Conservation (phyloP, 116 monocot species). For the Papilionanthe hybrid region DNA sequence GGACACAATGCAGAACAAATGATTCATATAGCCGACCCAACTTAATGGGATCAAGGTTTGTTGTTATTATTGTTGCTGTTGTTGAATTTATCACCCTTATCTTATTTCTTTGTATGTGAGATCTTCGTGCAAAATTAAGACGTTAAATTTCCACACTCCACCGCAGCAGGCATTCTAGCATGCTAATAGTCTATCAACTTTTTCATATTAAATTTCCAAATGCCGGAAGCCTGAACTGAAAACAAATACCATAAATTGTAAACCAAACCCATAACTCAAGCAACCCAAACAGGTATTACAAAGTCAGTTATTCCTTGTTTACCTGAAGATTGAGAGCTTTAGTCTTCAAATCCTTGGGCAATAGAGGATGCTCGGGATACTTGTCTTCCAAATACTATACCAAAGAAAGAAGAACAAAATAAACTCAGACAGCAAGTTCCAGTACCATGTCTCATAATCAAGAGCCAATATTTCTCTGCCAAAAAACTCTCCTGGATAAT, state of each 20-base stretch:
- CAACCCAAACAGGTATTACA: neutral
- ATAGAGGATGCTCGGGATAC: constrained; percentile 54
- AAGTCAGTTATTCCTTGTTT: neutral
- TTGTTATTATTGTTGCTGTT: too few relatives aligned
- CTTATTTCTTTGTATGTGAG: too few relatives aligned
- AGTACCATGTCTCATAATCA: neutral
- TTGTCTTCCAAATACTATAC: constrained; percentile 76
- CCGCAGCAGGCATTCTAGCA: too few relatives aligned
- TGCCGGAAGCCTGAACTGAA: neutral
- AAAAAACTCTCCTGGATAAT: neutral
- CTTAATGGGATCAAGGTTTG: too few relatives aligned
- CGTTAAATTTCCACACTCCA: too few relatives aligned
- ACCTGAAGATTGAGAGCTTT: constrained; percentile 83
- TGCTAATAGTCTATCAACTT: neutral
- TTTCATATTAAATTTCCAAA: neutral
- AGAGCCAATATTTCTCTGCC: neutral
- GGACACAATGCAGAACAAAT: too few relatives aligned
- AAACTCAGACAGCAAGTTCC: neutral
- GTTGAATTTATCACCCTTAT: too few relatives aligned
- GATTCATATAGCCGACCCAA: too few relatives aligned
- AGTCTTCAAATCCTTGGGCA: constrained; percentile 58
- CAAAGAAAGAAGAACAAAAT: constrained; percentile 4
- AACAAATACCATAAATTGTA: neutral
- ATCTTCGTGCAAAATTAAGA: neutral
- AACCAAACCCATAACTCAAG: neutral